These are phyloP conservation scores for Garcia nutans DNA, from an alignment of 345 rosid genomes.

Conservation along the genomic window DNA sequence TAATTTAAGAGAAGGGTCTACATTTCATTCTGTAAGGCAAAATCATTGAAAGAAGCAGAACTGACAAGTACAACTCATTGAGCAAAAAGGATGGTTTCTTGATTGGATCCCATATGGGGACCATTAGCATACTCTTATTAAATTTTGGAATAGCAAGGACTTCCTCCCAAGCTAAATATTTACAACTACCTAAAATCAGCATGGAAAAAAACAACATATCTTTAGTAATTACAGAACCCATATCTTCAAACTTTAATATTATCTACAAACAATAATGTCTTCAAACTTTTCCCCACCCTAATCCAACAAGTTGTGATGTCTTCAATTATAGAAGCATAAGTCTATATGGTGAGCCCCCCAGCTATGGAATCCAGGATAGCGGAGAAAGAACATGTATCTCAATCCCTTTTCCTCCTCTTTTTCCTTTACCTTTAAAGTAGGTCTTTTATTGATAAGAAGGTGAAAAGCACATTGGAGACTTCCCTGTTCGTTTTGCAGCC, in stretches of 20 bases:
- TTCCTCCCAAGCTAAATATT: neutral
- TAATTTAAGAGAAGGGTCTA: neutral
- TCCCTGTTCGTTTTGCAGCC: neutral
- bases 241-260: neutral
- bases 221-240: neutral
- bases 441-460: neutral
- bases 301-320: slow-evolving; percentile 10
- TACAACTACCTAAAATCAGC: neutral
- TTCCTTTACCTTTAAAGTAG: neutral
- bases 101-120: slow-evolving; percentile 13
- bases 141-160: neutral
- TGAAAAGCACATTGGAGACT: neutral
- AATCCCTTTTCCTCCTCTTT: neutral
- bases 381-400: neutral
- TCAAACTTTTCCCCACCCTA: neutral
- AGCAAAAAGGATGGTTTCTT: slow-evolving; percentile 13
- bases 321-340: slow-evolving; percentile 13
- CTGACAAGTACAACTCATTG: slow-evolving; percentile 27
- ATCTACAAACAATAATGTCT: slow-evolving; percentile 9
- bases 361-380: neutral
- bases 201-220: neutral
- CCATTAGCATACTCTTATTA: slow-evolving; percentile 13
- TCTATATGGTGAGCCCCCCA: neutral
- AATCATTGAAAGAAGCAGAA: slow-evolving; percentile 19
- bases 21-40: slow-evolving; percentile 5